Conservation (phyloP, 108 stramenopile species). For the Epithemia pelagica region DNA sequence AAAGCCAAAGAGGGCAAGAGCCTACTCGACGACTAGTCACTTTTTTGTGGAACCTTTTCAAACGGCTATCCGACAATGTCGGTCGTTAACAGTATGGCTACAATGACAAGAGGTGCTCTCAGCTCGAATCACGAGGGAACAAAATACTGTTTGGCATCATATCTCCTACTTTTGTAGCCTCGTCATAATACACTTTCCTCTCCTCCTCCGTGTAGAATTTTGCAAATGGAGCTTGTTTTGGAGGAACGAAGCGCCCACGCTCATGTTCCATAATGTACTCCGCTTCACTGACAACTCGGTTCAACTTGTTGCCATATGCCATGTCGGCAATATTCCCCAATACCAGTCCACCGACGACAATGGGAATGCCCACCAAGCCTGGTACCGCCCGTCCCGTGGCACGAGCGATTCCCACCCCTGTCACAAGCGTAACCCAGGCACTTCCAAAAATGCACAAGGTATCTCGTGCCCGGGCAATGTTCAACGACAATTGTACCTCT, state of each 20-base stretch:
- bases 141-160: constrained; percentile 28
- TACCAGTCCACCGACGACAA: constrained; percentile 36
- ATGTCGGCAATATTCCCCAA: constrained; percentile 50
- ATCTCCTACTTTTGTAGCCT: constrained; percentile 35
- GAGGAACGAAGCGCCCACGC: constrained; percentile 40
- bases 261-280: constrained; percentile 50
- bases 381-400: constrained; percentile 30
- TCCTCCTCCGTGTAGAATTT: constrained; percentile 42
- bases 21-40: constrained; percentile 10
- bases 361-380: constrained; percentile 28
- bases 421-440: constrained; percentile 28
- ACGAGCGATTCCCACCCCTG: constrained; percentile 21
- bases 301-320: constrained; percentile 56
- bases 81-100: too few relatives aligned
- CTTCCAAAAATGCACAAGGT: constrained; percentile 38
- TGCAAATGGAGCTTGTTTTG: constrained; percentile 40
- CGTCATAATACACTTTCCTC: constrained; percentile 25
- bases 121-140: too few relatives aligned
- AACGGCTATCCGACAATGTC: too few relatives aligned
- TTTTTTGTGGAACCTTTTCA: too few relatives aligned
- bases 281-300: constrained; percentile 44
- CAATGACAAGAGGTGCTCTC: too few relatives aligned
- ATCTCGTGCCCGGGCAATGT: constrained; percentile 53
- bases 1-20: too few relatives aligned
- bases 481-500: constrained; percentile 51